These are phyloP conservation scores for apple (Malus domestica) DNA, from an alignment of 306 rosid genomes.

Conservation along the genomic window ASM211411v1 NC_041796.1:17360501-17361000, in stretches of 20 bases:
- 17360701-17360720: too few species aligned
- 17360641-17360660: background rate
- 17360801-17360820: conserved; percentile 33
- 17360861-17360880: conserved; percentile 26
- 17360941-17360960: conserved; percentile 36
- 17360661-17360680: background rate
- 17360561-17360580: background rate
- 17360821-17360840: conserved; percentile 42
- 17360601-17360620: background rate
- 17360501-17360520: background rate
- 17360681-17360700: background rate
- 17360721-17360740: background rate
- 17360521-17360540: background rate
- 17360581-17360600: background rate
- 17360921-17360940: conserved; percentile 10
- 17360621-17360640: background rate
- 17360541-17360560: background rate
- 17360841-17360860: conserved; percentile 27
- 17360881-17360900: conserved; percentile 8
- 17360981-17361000: conserved; percentile 16
- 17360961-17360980: conserved; percentile 19
- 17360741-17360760: background rate
- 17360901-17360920: background rate
- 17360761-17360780: conserved; percentile 24
- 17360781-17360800: conserved; percentile 20